Conservation (phyloP, 1,284 basidiomycete species). For the Rugosomyces carneus region DNA sequence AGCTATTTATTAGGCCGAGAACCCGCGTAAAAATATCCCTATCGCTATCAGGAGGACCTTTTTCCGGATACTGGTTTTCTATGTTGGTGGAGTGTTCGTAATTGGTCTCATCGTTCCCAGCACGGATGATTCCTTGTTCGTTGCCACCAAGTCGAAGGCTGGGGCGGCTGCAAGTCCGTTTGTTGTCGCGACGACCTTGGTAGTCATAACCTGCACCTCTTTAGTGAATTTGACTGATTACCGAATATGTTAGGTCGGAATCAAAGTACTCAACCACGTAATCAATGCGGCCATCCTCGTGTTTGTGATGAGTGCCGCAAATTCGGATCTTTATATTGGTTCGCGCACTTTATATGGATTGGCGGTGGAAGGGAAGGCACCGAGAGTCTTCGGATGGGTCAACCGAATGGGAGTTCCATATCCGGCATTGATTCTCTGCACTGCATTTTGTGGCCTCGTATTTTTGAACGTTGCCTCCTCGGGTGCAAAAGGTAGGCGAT, state of each 20-base stretch:
- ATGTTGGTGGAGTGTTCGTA: conserved; percentile 62
- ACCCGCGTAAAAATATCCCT: conserved; percentile 41
- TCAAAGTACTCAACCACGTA: conserved; percentile 59
- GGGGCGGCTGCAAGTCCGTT: conserved; percentile 74
- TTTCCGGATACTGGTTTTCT: conserved; percentile 57
- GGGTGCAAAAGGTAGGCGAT: conserved; percentile 40
- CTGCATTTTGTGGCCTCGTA: conserved; percentile 49
- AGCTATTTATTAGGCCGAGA: conserved; percentile 28
- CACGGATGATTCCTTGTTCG: conserved; percentile 43
- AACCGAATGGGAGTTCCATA: conserved; percentile 63
- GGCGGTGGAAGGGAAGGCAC: conserved; percentile 61
- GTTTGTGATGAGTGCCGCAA: conserved; percentile 70
- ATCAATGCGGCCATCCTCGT: conserved; percentile 65
- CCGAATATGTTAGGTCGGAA: conserved; percentile 48
- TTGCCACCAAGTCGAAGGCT: conserved; percentile 51
- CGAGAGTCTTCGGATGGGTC: conserved; percentile 45
- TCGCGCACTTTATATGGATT: conserved; percentile 68
- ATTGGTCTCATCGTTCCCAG: conserved; percentile 57
- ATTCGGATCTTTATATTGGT: conserved; percentile 69
- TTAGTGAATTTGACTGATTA: neutral
- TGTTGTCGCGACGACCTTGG: conserved; percentile 51
- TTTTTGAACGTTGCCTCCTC: conserved; percentile 57
- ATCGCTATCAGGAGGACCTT: conserved; percentile 44
- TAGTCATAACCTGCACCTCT: conserved; percentile 22
- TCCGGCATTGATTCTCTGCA: conserved; percentile 45